phyloP scores from a whole-genome alignment of 495 filamentous ascomycete species.

The Lichenothelia convexa region DNA sequence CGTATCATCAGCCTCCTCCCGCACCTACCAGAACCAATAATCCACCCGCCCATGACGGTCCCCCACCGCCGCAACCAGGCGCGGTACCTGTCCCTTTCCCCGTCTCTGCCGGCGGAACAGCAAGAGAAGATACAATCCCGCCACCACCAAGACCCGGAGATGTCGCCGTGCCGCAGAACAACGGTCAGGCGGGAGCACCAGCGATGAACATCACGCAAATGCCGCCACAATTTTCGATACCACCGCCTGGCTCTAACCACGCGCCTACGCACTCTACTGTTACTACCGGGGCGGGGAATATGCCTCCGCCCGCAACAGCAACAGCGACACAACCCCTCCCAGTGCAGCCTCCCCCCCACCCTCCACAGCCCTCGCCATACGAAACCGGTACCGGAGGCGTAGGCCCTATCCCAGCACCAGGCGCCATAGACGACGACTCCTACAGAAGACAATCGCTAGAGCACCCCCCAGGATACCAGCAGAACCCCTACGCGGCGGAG shows the following conservation, averaged over 20 bases:
- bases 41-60: constrained; percentile 15
- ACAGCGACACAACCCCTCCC: not conserved
- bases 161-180: constrained; percentile 14
- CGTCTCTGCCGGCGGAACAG: constrained; percentile 11
- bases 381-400: not conserved
- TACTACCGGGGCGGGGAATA: not conserved
- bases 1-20: constrained; percentile 6
- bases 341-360: not conserved
- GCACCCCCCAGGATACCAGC: constrained; percentile 34
- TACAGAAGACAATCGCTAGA: constrained; percentile 24
- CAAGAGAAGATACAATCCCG: constrained; percentile 25
- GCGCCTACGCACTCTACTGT: constrained; percentile 13
- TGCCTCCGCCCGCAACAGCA: not conserved
- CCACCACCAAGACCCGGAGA: constrained; percentile 31
- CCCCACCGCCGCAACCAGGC: constrained; percentile 45
- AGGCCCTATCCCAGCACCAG: constrained; percentile 4
- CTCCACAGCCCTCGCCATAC: constrained; percentile 1
- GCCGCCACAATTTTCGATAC: constrained; percentile 7
- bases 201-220: constrained; percentile 2
- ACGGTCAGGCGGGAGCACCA: not conserved
- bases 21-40: constrained; percentile 18
- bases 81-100: constrained; percentile 24
- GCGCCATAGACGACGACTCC: constrained; percentile 2
- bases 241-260: constrained; percentile 9
- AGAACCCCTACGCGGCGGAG: constrained; percentile 32